These are phyloP conservation scores for Populus ilicifolia DNA, from an alignment of 345 rosid species.

Conservation along the genomic window DNA sequence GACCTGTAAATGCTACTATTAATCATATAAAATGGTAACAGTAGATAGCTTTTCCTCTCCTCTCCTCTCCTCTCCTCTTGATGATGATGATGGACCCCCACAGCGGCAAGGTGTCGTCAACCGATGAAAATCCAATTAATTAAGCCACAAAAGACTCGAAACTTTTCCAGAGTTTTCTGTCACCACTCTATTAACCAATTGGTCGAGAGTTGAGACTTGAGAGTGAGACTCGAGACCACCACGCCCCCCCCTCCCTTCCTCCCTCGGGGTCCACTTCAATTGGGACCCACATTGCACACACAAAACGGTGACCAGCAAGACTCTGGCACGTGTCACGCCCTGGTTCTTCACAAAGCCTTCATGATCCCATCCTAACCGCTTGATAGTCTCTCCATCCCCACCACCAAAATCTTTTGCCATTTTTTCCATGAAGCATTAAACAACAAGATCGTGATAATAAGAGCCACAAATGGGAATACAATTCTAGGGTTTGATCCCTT, in stretches of 20 bases:
- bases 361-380: constrained; percentile 32
- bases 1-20: no score
- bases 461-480: not conserved
- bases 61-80: no score
- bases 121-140: constrained; percentile 22
- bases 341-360: not conserved
- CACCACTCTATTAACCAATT: constrained; percentile 7
- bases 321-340: constrained; percentile 25
- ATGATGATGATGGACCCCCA: constrained; percentile 12
- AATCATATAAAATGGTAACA: not conserved
- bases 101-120: not conserved
- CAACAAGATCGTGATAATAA: not conserved
- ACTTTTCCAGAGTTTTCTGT: constrained; percentile 14
- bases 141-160: constrained; percentile 10
- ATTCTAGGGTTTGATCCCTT: constrained; percentile 2
- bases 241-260: not conserved
- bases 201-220: not conserved
- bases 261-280: constrained; percentile 14
- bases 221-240: constrained; percentile 5
- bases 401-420: not conserved
- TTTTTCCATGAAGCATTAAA: not conserved
- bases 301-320: not conserved
- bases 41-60: not conserved
- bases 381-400: constrained; percentile 2
- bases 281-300: constrained; percentile 9